phyloP scores from a whole-genome alignment of 2,329 filamentous ascomycete species.

The Pseudogymnoascus sp. region DNA sequence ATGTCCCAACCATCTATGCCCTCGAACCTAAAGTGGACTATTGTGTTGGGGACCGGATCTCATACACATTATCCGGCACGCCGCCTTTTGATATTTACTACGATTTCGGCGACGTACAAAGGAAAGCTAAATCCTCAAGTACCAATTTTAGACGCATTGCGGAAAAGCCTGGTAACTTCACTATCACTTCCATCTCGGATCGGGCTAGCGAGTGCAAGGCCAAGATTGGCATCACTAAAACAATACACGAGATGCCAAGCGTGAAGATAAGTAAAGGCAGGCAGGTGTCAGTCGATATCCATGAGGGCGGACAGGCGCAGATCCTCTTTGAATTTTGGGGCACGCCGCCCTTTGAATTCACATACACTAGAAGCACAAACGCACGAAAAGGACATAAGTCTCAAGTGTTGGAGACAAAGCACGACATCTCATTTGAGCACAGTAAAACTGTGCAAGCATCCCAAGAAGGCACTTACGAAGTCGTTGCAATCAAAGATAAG shows the following conservation, averaged over 20 bases:
- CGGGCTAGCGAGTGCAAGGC: conserved; percentile 82
- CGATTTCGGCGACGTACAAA: conserved; percentile 68
- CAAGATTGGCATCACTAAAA: conserved; percentile 66
- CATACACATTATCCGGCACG: conserved; percentile 82
- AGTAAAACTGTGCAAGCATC: conserved; percentile 74
- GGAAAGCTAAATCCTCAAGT: conserved; percentile 69
- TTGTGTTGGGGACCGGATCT: conserved; percentile 90
- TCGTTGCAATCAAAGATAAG: conserved; percentile 89
- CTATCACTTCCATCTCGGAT: conserved; percentile 79
- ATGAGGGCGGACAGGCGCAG: conserved; percentile 90
- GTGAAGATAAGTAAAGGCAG: conserved; percentile 82
- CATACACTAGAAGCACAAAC: conserved; percentile 86
- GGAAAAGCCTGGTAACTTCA: conserved; percentile 81
- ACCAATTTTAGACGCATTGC: conserved; percentile 90
- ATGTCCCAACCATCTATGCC: conserved; percentile 83
- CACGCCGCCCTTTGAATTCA: conserved; percentile 94
- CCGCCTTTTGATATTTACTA: conserved; percentile 92
- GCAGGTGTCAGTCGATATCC: conserved; percentile 79
- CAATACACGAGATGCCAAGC: conserved; percentile 84
- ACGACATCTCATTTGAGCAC: conserved; percentile 75
- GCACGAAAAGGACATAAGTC: conserved; percentile 67
- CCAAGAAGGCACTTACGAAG: conserved; percentile 95
- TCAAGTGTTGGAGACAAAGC: conserved; percentile 79
- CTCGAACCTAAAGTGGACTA: conserved; percentile 79
- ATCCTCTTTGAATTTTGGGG: conserved; percentile 94